phyloP scores from a whole-genome alignment of 1,284 basidiomycete species.

The Singerocomus rubriflavus region DNA sequence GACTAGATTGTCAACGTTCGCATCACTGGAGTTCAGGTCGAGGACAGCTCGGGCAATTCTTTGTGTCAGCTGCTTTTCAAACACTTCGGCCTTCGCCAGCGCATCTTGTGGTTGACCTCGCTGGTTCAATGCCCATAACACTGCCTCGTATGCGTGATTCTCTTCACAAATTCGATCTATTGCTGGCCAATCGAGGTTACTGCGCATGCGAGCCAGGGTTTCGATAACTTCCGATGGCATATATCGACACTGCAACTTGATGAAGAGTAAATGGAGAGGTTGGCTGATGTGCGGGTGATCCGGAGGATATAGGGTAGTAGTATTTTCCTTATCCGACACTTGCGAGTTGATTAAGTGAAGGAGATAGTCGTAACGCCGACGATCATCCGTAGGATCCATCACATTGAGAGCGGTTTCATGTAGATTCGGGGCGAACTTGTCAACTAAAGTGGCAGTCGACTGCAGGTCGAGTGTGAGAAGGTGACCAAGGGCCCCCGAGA shows the following conservation, averaged over 20 bases:
- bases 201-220: slow-evolving; percentile 55
- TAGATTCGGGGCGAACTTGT: slow-evolving; percentile 60
- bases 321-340: slow-evolving; percentile 44
- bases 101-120: slow-evolving; percentile 64
- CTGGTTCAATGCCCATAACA: slow-evolving; percentile 80
- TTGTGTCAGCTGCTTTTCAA: slow-evolving; percentile 56
- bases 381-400: slow-evolving; percentile 44
- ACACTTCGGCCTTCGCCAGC: slow-evolving; percentile 61
- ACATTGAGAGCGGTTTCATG: slow-evolving; percentile 59
- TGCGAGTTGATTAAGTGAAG: slow-evolving; percentile 64
- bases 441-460: slow-evolving; percentile 73
- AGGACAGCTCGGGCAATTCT: slow-evolving; percentile 44
- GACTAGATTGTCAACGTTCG: slow-evolving; percentile 34
- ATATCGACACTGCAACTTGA: slow-evolving; percentile 71
- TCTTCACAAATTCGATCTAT: slow-evolving; percentile 67
- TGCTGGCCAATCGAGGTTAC: slow-evolving; percentile 53
- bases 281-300: slow-evolving; percentile 41
- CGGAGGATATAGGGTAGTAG: slow-evolving; percentile 18
- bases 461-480: slow-evolving; percentile 63
- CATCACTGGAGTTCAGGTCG: slow-evolving; percentile 20
- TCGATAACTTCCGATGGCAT: slow-evolving; percentile 66
- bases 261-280: slow-evolving; percentile 58
- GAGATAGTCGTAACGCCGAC: slow-evolving; percentile 76
- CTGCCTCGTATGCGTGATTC: slow-evolving; percentile 67
- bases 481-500: slow-evolving; percentile 58